Conservation (phyloP, 1,284 basidiomycete species). For the Somion occarium region DNA sequence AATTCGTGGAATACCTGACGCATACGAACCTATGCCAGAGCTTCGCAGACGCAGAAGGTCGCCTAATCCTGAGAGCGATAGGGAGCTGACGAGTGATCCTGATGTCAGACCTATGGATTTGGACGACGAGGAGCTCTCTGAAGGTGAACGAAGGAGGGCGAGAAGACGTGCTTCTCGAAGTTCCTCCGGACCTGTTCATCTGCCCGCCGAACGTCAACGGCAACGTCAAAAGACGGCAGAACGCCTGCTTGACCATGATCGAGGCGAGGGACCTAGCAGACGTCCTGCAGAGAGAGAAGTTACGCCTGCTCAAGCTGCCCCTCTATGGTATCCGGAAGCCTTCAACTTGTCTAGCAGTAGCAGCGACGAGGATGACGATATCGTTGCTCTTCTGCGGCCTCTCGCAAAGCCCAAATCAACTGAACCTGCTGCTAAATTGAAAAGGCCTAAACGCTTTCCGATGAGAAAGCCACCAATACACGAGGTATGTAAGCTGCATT, state of each 20-base stretch:
- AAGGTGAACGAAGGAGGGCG: background rate
- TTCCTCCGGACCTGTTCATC: too few species aligned
- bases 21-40: background rate
- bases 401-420: background rate
- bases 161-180: background rate
- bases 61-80: background rate
- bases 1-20: background rate
- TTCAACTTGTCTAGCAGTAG: background rate
- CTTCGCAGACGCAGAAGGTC: background rate
- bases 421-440: background rate
- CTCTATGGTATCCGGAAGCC: background rate
- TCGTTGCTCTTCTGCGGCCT: background rate
- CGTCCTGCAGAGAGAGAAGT: background rate
- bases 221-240: background rate
- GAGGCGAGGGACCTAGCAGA: background rate
- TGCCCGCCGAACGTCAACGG: background rate
- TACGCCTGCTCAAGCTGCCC: background rate
- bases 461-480: background rate
- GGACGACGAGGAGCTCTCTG: background rate
- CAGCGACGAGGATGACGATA: background rate
- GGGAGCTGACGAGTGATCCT: background rate
- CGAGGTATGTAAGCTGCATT: background rate
- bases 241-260: background rate
- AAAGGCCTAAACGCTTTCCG: background rate
- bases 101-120: slow-evolving; percentile 1